Evolutionary conservation across 495 filamentous ascomycete species (phyloP).

Genomic region (Podospora tetraspora): DNA sequence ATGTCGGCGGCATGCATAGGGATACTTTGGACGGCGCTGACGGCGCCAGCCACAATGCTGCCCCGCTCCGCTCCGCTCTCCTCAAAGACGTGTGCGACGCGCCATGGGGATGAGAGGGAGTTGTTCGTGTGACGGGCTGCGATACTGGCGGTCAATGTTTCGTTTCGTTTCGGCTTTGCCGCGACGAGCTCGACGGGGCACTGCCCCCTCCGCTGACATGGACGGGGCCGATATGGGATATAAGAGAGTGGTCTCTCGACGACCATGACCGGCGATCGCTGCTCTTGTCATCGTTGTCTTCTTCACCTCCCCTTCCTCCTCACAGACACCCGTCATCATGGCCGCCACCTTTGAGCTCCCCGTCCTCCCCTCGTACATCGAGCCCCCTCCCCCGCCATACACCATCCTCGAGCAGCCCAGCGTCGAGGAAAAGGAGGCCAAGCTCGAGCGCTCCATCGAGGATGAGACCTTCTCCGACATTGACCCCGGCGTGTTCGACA

Average conservation of each 20-base stretch:
- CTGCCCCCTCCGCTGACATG: background rate
- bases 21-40: background rate
- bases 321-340: background rate
- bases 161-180: background rate
- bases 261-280: background rate
- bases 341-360: background rate
- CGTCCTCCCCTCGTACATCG: background rate
- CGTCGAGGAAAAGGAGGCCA: background rate
- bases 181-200: background rate
- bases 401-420: background rate
- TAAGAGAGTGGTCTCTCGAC: background rate
- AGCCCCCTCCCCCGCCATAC: background rate
- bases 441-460: constrained; percentile 4
- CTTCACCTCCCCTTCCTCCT: background rate
- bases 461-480: constrained; percentile 27
- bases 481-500: constrained; percentile 33
- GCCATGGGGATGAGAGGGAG: background rate
- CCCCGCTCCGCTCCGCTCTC: background rate
- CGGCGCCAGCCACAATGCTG: background rate
- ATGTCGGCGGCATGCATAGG: background rate
- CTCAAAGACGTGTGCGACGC: background rate
- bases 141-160: background rate
- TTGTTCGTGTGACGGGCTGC: background rate
- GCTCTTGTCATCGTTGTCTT: background rate
- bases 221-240: background rate